These are phyloP conservation scores for Pseudocercospora fuligena DNA, from an alignment of 2,329 filamentous ascomycete species.

Conservation along the genomic window DNA sequence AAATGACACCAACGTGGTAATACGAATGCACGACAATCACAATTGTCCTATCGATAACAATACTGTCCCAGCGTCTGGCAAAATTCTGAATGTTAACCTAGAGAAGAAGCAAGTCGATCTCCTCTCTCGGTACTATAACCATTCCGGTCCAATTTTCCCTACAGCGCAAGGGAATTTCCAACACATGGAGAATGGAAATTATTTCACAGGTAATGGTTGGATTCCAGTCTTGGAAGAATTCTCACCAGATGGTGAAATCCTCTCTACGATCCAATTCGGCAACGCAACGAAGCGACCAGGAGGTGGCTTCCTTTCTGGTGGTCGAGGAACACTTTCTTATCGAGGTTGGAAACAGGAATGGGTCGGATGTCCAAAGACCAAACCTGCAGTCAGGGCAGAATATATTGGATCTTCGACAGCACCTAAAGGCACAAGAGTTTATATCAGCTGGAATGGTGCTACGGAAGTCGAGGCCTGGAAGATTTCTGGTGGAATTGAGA, in stretches of 20 bases:
- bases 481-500: conserved; percentile 32
- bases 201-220: conserved; percentile 28
- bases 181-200: conserved; percentile 23
- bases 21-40: conserved; percentile 29
- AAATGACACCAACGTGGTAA: conserved; percentile 9
- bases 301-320: conserved; percentile 16
- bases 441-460: conserved; percentile 57
- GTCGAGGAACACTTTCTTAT: conserved; percentile 25
- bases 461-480: conserved; percentile 52
- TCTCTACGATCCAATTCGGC: conserved; percentile 29
- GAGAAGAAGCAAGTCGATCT: conserved; percentile 16
- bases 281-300: conserved; percentile 17
- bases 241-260: conserved; percentile 18
- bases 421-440: conserved; percentile 39
- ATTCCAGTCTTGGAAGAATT: conserved; percentile 31
- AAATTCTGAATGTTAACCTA: conserved; percentile 26
- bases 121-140: conserved; percentile 22
- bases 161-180: conserved; percentile 30
- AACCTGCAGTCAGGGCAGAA: conserved; percentile 20
- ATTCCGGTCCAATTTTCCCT: conserved; percentile 23
- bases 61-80: conserved; percentile 27
- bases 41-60: conserved; percentile 30
- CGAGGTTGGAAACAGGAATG: conserved; percentile 29
- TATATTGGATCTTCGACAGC: not conserved
- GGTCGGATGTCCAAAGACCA: conserved; percentile 28